Evolutionary conservation across 2,329 filamentous ascomycete genomes (phyloP), one percentile per base, ranked within the genome.

Genomic region (Tolypocladium amazonense): DNA sequence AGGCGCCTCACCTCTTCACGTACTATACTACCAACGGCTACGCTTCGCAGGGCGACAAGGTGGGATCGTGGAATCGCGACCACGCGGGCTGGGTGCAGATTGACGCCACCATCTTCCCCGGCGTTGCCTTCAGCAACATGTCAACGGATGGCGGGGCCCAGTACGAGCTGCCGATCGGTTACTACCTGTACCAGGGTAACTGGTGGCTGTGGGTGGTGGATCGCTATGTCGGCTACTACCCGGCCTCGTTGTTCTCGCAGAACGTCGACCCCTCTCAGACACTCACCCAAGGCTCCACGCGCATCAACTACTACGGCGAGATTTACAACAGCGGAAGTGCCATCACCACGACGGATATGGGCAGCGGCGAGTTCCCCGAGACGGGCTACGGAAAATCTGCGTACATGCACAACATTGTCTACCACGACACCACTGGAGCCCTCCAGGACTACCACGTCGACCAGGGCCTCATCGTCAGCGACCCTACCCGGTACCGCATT

Each of bases 21-120:
- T 67, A 61, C 57, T 67, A 56, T 57, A 67, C 62, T n/a, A 63
- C 59, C 59, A 64, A 63, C 52, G 63, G 61, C 43, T 63, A 66
- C 58, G 23, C 35, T 18, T 33, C 43, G 4, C 35, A 60, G 12
- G 61, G 60, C 41, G 65, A 67, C 47, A 38, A 61, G 45, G 8
- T 64, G n/a, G 60, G 62, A 38, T 62, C 61, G 41, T 67, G 60
- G 59, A 67, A 67, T 57, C 54, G 61, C 14, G 63, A 66, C 25
- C 14, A 57, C 1, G 60, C 58, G 6, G 65, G 65, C 7, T 67
- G 65, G 65, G 63, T 67, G 4, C 65, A 67, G 58, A 25, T 55
- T 18, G 64, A 66, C 33, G 14, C 41, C 6, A 39, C 37, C 14
- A 57, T 67, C 43, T 66, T 62, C 55, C 65, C 64, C 3, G 64